These are phyloP conservation scores for Coemansia biformis DNA, from an alignment of 192 early-diverging fungal genomes.

Conservation along the genomic window DNA sequence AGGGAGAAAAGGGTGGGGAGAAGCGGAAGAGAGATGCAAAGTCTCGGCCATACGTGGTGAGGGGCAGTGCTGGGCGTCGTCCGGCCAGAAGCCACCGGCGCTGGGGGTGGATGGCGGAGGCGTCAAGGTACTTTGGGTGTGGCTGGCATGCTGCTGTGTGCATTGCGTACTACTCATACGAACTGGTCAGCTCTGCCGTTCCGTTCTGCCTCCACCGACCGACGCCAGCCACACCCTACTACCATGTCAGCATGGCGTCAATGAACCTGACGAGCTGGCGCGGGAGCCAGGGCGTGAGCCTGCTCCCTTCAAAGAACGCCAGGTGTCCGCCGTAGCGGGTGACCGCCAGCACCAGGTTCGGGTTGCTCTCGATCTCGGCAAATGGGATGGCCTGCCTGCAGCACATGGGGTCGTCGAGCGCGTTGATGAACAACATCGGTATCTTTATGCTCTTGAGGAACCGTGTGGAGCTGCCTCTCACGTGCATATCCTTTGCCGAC, in stretches of 20 bases:
- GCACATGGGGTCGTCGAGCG: conserved; percentile 87
- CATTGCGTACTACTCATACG: too few species aligned
- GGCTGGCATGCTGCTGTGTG: too few species aligned
- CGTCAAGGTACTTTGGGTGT: too few species aligned
- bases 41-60: too few species aligned
- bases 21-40: too few species aligned
- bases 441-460: conserved; percentile 58
- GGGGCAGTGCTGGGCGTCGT: too few species aligned
- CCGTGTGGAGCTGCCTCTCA: conserved; percentile 54
- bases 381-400: conserved; percentile 60
- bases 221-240: too few species aligned
- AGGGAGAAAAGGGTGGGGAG: not conserved
- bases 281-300: conserved; percentile 54
- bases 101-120: too few species aligned
- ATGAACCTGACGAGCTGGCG: conserved; percentile 59
- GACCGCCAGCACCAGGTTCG: conserved; percentile 69
- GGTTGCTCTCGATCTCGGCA: conserved; percentile 69
- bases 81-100: too few species aligned
- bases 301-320: conserved; percentile 60
- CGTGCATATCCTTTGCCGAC: conserved; percentile 76
- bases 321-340: conserved; percentile 85
- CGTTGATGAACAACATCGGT: conserved; percentile 81
- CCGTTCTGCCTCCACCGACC: too few species aligned
- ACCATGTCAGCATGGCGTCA: conserved; percentile 31
- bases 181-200: too few species aligned